Conservation (phyloP, 352 stramenopile species). For the Phytophthora ramorum region DNA sequence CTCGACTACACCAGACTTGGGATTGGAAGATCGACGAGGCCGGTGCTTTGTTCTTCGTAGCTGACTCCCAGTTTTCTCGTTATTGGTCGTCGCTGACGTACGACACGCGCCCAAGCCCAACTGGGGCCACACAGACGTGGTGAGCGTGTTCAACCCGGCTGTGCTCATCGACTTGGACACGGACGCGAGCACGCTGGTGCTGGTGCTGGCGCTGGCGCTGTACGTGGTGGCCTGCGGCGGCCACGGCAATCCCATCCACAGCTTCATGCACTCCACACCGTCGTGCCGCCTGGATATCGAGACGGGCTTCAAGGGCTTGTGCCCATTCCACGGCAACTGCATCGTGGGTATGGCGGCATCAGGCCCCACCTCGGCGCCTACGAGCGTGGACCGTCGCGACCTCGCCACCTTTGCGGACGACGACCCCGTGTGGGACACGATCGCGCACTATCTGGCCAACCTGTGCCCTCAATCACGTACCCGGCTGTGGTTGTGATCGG, state of each 20-base stretch:
- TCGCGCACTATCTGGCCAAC: too few species aligned
- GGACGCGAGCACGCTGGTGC: constrained; percentile 96
- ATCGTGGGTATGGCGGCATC: constrained; percentile 94
- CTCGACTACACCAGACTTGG: constrained; percentile 51
- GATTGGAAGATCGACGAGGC: constrained; percentile 51
- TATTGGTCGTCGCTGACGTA: constrained; percentile 75
- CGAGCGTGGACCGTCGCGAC: constrained; percentile 74
- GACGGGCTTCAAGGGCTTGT: constrained; percentile 81
- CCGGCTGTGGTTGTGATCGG: too few species aligned
- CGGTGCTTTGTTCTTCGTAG: too few species aligned
- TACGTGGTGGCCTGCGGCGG: constrained; percentile 92
- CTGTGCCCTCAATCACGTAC: too few species aligned
- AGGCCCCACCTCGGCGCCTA: constrained; percentile 90
- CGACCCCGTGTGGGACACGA: constrained; percentile 92
- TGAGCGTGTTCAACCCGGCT: constrained; percentile 70
- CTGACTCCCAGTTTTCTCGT: constrained; percentile 60
- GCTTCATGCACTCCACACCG: constrained; percentile 95
- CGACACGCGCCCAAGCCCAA: constrained; percentile 94
- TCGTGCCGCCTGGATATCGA: constrained; percentile 83
- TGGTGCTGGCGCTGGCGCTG: constrained; percentile 94
- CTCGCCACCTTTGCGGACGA: constrained; percentile 86
- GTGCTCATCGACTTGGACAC: constrained; percentile 94
- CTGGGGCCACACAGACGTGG: constrained; percentile 90
- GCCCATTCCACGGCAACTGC: constrained; percentile 92
- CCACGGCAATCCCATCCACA: constrained; percentile 91